These are phyloP conservation scores for Rickenella mellea DNA, from an alignment of 768 basidiomycete species.

Conservation along the genomic window DNA sequence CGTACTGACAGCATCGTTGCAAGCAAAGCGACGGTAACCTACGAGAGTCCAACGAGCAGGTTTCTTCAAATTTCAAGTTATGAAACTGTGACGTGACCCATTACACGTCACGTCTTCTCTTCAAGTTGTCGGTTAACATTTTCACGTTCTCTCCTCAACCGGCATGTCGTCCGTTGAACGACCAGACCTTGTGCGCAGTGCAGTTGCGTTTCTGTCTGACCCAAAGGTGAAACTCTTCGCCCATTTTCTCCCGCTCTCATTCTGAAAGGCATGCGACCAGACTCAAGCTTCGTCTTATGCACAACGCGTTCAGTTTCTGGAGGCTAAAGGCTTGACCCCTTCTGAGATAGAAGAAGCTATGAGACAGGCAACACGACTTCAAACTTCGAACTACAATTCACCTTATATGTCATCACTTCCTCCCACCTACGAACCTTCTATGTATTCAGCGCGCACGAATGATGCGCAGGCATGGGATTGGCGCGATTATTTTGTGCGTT, in stretches of 20 bases:
- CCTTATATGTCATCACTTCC: constrained; percentile 21
- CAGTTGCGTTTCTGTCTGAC: constrained; percentile 79
- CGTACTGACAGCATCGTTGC: too few species aligned
- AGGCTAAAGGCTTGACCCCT: constrained; percentile 81
- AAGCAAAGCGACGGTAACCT: too few species aligned
- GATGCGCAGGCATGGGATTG: constrained; percentile 79
- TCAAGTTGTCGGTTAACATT: too few species aligned
- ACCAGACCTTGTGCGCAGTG: constrained; percentile 70
- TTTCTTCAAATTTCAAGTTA: too few species aligned
- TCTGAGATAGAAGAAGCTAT: constrained; percentile 83
- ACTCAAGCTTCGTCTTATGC: constrained; percentile 68
- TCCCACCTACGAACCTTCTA: constrained; percentile 35
- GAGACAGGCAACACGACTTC: constrained; percentile 40
- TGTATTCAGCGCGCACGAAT: constrained; percentile 30
- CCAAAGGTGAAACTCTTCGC: constrained; percentile 49
- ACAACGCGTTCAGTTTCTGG: constrained; percentile 88
- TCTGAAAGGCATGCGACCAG: constrained; percentile 27
- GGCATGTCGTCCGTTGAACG: constrained; percentile 46
- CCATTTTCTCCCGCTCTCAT: background rate
- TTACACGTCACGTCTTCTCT: too few species aligned
- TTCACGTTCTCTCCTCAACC: background rate
- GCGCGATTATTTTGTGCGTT: constrained; percentile 91
- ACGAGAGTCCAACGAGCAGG: too few species aligned
- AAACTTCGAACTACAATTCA: constrained; percentile 4
- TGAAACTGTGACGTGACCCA: too few species aligned